Conservation (phyloP, 106 monocot genomes). For the Posidonia australis region DNA sequence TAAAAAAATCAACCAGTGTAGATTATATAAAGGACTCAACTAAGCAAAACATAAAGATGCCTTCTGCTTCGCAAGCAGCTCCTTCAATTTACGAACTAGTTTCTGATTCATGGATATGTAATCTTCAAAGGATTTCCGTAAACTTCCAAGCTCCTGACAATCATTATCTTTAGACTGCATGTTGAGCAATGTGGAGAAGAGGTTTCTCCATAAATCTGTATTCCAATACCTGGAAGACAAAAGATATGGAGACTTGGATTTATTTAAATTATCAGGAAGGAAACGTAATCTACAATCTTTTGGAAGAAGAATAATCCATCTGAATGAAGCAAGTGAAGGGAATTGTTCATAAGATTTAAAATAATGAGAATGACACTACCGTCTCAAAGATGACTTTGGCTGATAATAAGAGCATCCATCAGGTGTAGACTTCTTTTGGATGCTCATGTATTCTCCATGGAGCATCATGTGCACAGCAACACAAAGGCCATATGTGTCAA, state of each 20-base stretch:
- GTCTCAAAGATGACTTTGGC: conserved; percentile 63
- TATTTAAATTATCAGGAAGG: neutral
- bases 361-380: conserved; percentile 40
- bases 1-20: too few relatives aligned
- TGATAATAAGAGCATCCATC: conserved; percentile 52
- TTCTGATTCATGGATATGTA: conserved; percentile 39
- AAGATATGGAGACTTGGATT: too few relatives aligned
- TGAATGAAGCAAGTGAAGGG: neutral
- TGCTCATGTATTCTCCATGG: conserved; percentile 65
- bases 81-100: conserved; percentile 38
- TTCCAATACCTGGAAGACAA: conserved; percentile 72
- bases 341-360: too few relatives aligned
- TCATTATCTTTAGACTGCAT: conserved; percentile 42
- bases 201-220: conserved; percentile 55
- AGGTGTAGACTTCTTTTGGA: conserved; percentile 46
- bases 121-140: conserved; percentile 66
- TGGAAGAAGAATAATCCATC: neutral
- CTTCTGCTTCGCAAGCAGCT: conserved; percentile 60
- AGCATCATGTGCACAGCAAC: conserved; percentile 95
- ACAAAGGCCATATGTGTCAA: conserved; percentile 86
- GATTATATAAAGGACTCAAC: neutral
- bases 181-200: conserved; percentile 76
- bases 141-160: conserved; percentile 29
- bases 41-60: conserved; percentile 63
- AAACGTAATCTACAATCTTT: neutral